Evolutionary conservation across 1,284 basidiomycete species (phyloP).

Genomic region (Waitea zeae): DNA sequence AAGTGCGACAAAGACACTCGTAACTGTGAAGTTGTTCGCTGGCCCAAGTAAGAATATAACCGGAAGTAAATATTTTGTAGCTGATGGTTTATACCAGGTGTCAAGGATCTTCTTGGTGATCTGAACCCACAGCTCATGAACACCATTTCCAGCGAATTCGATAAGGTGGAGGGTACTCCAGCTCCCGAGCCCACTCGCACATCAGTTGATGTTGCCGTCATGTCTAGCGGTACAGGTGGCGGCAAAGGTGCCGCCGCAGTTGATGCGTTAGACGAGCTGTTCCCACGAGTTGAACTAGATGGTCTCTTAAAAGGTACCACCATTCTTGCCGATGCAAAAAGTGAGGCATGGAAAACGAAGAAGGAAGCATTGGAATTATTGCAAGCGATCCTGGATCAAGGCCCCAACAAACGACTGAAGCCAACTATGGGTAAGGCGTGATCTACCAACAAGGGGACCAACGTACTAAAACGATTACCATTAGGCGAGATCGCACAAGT

Average conservation of each 20-base stretch:
- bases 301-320: slow-evolving; percentile 72
- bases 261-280: slow-evolving; percentile 84
- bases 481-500: slow-evolving; percentile 81
- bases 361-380: slow-evolving; percentile 89
- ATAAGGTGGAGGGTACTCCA: slow-evolving; percentile 73
- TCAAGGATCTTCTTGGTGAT: slow-evolving; percentile 87
- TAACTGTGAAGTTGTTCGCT: slow-evolving; percentile 85
- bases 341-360: slow-evolving; percentile 93
- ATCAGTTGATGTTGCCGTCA: slow-evolving; percentile 53
- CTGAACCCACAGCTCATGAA: slow-evolving; percentile 87
- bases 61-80: slow-evolving; percentile 4
- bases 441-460: slow-evolving; percentile 1
- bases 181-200: slow-evolving; percentile 69
- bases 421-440: slow-evolving; percentile 64
- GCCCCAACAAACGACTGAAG: slow-evolving; percentile 85
- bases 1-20: slow-evolving; percentile 87
- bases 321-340: slow-evolving; percentile 70
- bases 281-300: slow-evolving; percentile 91
- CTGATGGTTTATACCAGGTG: slow-evolving; percentile 27
- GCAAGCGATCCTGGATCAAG: slow-evolving; percentile 74
- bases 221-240: slow-evolving; percentile 20
- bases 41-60: slow-evolving; percentile 52
- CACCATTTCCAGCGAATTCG: slow-evolving; percentile 87
- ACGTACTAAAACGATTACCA: slow-evolving; percentile 3
- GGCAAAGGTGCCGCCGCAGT: slow-evolving; percentile 17